A percentile compares a stretch with the other conserved stretches of the same genome.
Evolutionary conservation across 371 early-diverging fungal genomes (phyloP).

Genomic region (Syncephalastrum racemosum): DNA sequence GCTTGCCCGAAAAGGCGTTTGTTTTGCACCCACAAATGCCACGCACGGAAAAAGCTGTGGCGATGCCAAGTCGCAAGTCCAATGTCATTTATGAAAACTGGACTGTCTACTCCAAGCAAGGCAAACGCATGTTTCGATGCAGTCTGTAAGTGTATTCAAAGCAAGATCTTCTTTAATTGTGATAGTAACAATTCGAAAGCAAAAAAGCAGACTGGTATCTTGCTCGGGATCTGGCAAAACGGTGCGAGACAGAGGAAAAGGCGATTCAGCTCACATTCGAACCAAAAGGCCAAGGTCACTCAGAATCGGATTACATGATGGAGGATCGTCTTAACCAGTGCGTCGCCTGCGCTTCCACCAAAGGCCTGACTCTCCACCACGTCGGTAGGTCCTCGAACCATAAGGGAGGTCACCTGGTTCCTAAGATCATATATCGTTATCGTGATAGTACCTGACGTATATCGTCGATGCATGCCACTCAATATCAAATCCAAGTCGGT

Average conservation of each 20-base stretch:
- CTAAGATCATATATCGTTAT: too few relatives aligned
- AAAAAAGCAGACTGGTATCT: constrained; percentile 59
- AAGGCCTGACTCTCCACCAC: constrained; percentile 53
- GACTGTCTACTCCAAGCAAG: constrained; percentile 44
- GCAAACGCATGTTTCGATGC: constrained; percentile 52
- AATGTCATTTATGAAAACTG: constrained; percentile 46
- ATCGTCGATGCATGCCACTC: constrained; percentile 55
- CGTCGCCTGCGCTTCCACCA: constrained; percentile 39
- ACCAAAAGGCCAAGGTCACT: constrained; percentile 57
- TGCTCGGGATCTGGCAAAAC: constrained; percentile 36
- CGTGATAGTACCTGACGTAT: constrained; percentile 54
- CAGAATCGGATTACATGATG: constrained; percentile 50
- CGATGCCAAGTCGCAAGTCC: constrained; percentile 36
- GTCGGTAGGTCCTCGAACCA: constrained; percentile 30
- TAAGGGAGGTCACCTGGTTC: background rate
- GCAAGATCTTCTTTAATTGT: background rate
- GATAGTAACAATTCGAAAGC: constrained; percentile 29
- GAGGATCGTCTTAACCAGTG: constrained; percentile 58
- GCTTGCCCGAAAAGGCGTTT: too few relatives aligned
- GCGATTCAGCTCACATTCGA: constrained; percentile 55
- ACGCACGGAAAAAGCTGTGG: constrained; percentile 6
- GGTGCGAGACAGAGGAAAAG: constrained; percentile 19
- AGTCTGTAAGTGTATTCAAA: constrained; percentile 25
- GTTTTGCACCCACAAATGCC: constrained; percentile 8
- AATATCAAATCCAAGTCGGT: constrained; percentile 58